A percentile compares a stretch with the other conserved stretches of the same genome.
Conservation (phyloP, 805 yeast species). For the Candida dajiaensis region DNA sequence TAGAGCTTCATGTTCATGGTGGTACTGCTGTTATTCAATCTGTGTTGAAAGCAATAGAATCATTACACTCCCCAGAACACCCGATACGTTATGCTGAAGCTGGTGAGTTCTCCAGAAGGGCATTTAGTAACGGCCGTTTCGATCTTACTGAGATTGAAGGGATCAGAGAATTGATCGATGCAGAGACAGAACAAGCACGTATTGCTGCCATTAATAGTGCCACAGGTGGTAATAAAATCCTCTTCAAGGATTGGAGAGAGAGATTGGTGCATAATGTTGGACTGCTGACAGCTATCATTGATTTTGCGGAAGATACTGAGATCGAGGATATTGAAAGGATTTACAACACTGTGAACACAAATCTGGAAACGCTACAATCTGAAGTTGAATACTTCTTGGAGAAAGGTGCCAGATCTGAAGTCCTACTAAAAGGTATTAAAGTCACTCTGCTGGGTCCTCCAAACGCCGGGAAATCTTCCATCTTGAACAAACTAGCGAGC, state of each 20-base stretch:
- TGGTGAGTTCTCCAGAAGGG: slow-evolving; percentile 88
- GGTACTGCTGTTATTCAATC: slow-evolving; percentile 79
- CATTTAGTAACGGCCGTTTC: slow-evolving; percentile 75
- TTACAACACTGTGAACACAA: slow-evolving; percentile 41
- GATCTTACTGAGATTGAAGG: slow-evolving; percentile 93
- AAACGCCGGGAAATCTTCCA: slow-evolving; percentile 91
- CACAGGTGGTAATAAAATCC: slow-evolving; percentile 54
- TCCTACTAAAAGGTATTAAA: slow-evolving; percentile 67
- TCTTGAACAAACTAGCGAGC: slow-evolving; percentile 68
- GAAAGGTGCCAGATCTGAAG: slow-evolving; percentile 50
- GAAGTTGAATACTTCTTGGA: slow-evolving; percentile 39
- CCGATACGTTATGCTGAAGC: slow-evolving; percentile 79
- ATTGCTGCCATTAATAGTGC: slow-evolving; percentile 67
- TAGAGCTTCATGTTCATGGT: slow-evolving; percentile 92
- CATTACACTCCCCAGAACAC: slow-evolving; percentile 39
- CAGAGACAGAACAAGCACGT: slow-evolving; percentile 90
- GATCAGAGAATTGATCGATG: slow-evolving; percentile 79
- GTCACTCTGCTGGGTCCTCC: slow-evolving; percentile 83
- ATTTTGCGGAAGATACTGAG: slow-evolving; percentile 92
- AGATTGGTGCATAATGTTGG: slow-evolving; percentile 63
- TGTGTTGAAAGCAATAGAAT: slow-evolving; percentile 56
- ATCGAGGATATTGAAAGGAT: slow-evolving; percentile 56
- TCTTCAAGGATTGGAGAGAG: slow-evolving; percentile 63
- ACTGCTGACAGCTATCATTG: slow-evolving; percentile 78
- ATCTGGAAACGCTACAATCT: slow-evolving; percentile 34